Conservation (phyloP, 257 asterid genomes). For the Ajuga chamaepitys region DNA sequence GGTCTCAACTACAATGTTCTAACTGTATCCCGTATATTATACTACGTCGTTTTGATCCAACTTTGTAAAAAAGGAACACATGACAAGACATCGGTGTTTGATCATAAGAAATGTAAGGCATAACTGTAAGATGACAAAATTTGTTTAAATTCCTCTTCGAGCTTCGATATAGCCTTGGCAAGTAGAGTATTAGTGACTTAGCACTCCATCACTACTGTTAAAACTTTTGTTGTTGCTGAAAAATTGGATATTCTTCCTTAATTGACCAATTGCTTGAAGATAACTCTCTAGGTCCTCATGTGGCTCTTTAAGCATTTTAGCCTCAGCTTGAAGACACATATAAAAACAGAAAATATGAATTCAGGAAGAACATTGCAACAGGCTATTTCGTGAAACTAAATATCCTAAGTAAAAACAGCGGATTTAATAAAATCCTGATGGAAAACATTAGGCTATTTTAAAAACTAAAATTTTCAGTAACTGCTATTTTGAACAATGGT, state of each 20-base stretch:
- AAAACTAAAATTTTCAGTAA: too few species aligned
- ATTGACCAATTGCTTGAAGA: conserved; percentile 90
- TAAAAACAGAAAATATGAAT: neutral
- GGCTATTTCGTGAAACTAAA: neutral
- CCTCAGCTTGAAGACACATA: conserved; percentile 69
- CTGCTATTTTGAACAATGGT: too few species aligned
- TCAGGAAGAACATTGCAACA: conserved; percentile 4
- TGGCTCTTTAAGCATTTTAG: conserved; percentile 93
- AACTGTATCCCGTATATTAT: too few species aligned
- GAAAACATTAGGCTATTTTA: too few species aligned
- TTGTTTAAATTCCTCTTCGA: conserved; percentile 91
- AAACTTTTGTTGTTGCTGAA: conserved; percentile 90
- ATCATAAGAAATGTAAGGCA: conserved; percentile 4
- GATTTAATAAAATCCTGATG: neutral
- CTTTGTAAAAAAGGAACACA: too few species aligned
- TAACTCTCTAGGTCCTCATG: conserved; percentile 96
- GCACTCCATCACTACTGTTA: conserved; percentile 96
- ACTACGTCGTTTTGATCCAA: too few species aligned
- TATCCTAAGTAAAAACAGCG: neutral
- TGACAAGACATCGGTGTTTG: neutral
- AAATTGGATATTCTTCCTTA: conserved; percentile 71
- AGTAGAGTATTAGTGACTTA: conserved; percentile 79
- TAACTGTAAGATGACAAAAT: conserved; percentile 80
- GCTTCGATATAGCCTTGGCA: conserved; percentile 90
- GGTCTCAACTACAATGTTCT: too few species aligned